Conservation (phyloP, 441 rosid genomes). For the Pelargonium australe region DNA sequence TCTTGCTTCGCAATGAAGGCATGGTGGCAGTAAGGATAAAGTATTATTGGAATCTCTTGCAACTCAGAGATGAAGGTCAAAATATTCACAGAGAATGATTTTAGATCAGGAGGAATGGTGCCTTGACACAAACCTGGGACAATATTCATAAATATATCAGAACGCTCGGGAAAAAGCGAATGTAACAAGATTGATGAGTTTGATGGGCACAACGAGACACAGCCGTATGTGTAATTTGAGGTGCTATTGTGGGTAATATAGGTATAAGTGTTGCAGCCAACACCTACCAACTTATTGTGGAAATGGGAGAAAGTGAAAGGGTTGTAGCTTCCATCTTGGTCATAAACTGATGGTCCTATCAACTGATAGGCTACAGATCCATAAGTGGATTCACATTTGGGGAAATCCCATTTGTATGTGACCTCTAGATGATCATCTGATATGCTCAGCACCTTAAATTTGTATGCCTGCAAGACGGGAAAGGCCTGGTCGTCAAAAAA, state of each 20-base stretch:
- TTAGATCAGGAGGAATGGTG: conserved; percentile 14
- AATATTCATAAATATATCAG: not conserved
- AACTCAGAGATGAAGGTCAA: not conserved
- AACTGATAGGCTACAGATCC: conserved; percentile 3
- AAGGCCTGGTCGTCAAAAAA: not conserved
- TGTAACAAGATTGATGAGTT: no score
- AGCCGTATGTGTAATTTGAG: conserved; percentile 9
- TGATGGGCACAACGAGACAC: conserved; percentile 11
- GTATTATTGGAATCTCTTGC: no score
- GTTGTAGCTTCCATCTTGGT: not conserved
- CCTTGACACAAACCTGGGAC: conserved; percentile 11
- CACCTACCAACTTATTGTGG: conserved; percentile 10
- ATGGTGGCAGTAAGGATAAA: conserved; percentile 9
- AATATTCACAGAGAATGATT: not conserved
- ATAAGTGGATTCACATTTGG: not conserved
- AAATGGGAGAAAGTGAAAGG: conserved; percentile 14
- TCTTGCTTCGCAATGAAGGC: conserved; percentile 17
- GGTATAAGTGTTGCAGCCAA: conserved; percentile 13
- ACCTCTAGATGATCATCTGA: conserved; percentile 1
- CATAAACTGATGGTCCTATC: not conserved
- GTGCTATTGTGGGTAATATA: not conserved
- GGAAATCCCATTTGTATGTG: conserved; percentile 10
- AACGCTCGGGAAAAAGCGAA: no score
- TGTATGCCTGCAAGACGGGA: conserved; percentile 10
- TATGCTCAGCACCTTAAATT: conserved; percentile 10